Conservation (phyloP, 164 flowering plant species). For the Aristolochia fimbriata region DNA sequence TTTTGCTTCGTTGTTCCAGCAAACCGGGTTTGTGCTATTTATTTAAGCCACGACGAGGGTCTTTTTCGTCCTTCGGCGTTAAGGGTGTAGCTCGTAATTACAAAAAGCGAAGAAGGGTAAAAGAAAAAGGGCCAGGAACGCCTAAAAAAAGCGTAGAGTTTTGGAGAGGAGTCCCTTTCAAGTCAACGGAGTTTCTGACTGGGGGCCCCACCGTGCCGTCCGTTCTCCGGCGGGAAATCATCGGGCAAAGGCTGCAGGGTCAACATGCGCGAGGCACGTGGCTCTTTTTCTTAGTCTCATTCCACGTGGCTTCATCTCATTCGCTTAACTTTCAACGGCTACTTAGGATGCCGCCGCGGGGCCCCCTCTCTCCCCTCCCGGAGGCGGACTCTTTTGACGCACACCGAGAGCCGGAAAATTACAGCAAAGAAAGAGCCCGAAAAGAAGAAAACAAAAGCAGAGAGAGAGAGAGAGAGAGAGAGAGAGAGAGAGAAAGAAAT, state of each 20-base stretch:
- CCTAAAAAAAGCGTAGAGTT: background rate
- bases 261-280: background rate
- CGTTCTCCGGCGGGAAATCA: background rate
- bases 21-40: too few species aligned
- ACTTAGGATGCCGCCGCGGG: slow-evolving; percentile 8
- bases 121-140: too few species aligned
- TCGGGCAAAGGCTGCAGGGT: slow-evolving; percentile 5
- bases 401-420: slow-evolving; percentile 1
- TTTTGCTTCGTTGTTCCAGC: too few species aligned
- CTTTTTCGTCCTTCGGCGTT: too few species aligned
- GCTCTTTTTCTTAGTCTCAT: background rate
- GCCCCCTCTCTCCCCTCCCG: background rate
- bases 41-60: too few species aligned
- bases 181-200: slow-evolving; percentile 7
- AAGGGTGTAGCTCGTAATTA: too few species aligned
- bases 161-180: slow-evolving; percentile 2
- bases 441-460: background rate
- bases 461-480: background rate
- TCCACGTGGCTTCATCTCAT: background rate
- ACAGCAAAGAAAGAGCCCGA: background rate
- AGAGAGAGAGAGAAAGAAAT: background rate
- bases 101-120: too few species aligned
- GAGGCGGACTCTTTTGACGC: too few species aligned
- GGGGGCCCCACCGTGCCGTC: slow-evolving; percentile 3
- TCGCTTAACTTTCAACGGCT: slow-evolving; percentile 1